Evolutionary conservation across 1,139 yeast species (phyloP).

Genomic region (Sporopachydermia cereana): DNA sequence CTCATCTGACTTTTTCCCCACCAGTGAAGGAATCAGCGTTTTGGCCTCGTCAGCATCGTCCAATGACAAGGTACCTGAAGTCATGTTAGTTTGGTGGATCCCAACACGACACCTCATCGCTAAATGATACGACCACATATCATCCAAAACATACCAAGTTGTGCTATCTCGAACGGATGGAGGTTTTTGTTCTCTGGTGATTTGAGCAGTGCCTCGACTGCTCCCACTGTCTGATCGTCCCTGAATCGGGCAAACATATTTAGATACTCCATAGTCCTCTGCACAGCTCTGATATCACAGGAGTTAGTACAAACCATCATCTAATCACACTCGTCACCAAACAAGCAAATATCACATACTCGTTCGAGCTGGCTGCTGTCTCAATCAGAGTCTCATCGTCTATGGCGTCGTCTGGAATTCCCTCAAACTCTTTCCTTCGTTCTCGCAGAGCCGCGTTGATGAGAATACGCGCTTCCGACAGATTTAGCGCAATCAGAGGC

Average conservation of each 20-base stretch:
- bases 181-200: conserved; percentile 53
- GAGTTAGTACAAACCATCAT: no score
- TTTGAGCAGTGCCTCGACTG: conserved; percentile 78
- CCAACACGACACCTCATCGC: background rate
- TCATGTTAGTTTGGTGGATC: background rate
- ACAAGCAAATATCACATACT: conserved; percentile 20
- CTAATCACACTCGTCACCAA: no score
- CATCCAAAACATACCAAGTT: conserved; percentile 31
- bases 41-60: conserved; percentile 98
- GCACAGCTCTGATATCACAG: conserved; percentile 47
- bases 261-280: conserved; percentile 83
- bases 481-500: conserved; percentile 71
- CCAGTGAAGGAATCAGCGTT: conserved; percentile 80
- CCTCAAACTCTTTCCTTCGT: conserved; percentile 43
- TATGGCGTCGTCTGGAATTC: conserved; percentile 29
- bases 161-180: conserved; percentile 95
- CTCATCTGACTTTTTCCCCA: conserved; percentile 69
- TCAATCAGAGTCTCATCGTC: conserved; percentile 24
- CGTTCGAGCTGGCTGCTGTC: conserved; percentile 26
- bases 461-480: conserved; percentile 80
- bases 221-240: conserved; percentile 85
- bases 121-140: background rate
- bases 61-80: conserved; percentile 70
- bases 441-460: conserved; percentile 85
- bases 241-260: conserved; percentile 81